Evolutionary conservation across 2,329 filamentous ascomycete species (phyloP), one percentile per base, ranked within the genome.

Genomic region (Clarireedia sp.): DNA sequence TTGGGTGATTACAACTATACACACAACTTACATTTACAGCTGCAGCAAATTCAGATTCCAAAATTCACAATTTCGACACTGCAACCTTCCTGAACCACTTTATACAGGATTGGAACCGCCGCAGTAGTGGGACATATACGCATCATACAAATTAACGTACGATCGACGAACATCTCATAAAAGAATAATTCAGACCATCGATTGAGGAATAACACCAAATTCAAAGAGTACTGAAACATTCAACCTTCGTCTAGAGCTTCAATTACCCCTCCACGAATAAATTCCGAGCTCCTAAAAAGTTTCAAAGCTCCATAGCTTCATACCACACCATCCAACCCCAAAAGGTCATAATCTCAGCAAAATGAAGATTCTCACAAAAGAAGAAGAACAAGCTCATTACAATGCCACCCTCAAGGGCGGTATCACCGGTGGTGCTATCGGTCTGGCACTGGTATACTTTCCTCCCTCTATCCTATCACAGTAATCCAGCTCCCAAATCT

Each of bases 311-410:
- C 26, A 12, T 19, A 49, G 14, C 16, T 36, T 23, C 17, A n/a
- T 29, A 7, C n/a, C 47, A 49, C 47, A 19, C 17, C 24, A 49
- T 12, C 47, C 3, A 33, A 5, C 14, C 7, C 23, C 29, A 16
- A n/a, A 44, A 8, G 17, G n/a, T 10, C 14, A 12, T 16, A 26
- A 51, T 36, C 52, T 29, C 49, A 29, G 16, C 29, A 64, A 40
- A 14, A 99, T 97, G 94, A 97, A 96, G 86, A 78, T 97, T 69
- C 80, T 97, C 70, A 95, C 88, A 66, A 90, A 92, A 71, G 90
- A 96, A 81, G 89, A 96, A 75, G 91, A 96, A 75, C 71, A 78
- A 58, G 88, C 81, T 53, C 91, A 96, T 80, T 96, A 95, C 81
- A 75, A 78, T 70, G 76, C 80, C 57, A 94, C 95, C 59, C 68